These are phyloP conservation scores for Fagus crenata DNA, from an alignment of 306 rosid species.

Conservation along the genomic window DNA sequence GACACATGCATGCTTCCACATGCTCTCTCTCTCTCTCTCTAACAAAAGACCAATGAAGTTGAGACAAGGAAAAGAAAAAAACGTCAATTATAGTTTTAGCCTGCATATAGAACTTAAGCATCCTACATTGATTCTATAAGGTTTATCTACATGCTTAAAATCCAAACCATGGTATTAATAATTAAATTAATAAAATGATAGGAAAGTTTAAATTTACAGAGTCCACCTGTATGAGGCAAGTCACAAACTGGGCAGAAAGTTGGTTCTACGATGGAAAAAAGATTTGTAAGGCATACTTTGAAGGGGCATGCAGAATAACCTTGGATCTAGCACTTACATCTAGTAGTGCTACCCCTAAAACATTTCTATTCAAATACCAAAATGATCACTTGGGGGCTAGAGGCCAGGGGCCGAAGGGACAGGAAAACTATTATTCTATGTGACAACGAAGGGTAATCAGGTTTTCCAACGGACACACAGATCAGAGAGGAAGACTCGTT, in stretches of 20 bases:
- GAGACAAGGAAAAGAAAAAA: neutral
- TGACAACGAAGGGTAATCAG: neutral
- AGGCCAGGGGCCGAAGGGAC: neutral
- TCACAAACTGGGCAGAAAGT: neutral
- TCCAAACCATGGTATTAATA: neutral
- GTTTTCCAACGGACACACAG: neutral
- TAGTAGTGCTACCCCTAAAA: neutral
- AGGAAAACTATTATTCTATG: neutral
- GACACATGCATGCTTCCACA: neutral
- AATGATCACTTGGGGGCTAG: neutral
- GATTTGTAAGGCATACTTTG: neutral
- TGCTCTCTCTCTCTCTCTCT: too few relatives aligned
- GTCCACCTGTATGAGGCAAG: neutral
- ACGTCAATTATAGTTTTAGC: neutral
- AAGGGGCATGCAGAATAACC: neutral
- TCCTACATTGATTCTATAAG: neutral
- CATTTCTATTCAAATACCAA: neutral
- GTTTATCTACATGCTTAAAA: neutral
- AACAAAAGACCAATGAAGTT: too few relatives aligned
- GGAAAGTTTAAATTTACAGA: neutral
- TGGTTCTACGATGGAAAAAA: neutral
- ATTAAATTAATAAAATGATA: neutral
- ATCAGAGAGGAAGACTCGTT: neutral
- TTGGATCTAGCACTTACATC: neutral
- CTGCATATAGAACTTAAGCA: neutral